phyloP scores from a whole-genome alignment of 768 basidiomycete genomes.

The Clathrus columnatus region DNA sequence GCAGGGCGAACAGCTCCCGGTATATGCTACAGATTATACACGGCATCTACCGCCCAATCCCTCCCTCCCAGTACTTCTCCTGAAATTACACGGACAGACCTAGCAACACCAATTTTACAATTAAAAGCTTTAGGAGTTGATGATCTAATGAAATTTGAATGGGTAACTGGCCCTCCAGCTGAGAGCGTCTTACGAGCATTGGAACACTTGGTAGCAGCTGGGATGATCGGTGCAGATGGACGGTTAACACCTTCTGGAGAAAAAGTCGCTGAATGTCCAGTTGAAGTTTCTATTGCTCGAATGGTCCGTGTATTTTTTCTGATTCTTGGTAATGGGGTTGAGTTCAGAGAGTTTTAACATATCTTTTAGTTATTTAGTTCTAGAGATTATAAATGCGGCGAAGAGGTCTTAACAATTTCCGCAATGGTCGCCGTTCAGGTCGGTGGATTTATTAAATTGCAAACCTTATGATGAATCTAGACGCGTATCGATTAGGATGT shows the following conservation, averaged over 20 bases:
- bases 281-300: constrained; percentile 88
- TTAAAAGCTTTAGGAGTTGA: constrained; percentile 93
- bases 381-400: constrained; percentile 79
- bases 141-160: constrained; percentile 93
- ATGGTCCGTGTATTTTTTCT: constrained; percentile 69
- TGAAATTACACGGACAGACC: constrained; percentile 85
- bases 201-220: constrained; percentile 70
- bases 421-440: constrained; percentile 94
- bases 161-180: constrained; percentile 82
- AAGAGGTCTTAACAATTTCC: constrained; percentile 92
- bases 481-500: constrained; percentile 49
- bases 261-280: constrained; percentile 87
- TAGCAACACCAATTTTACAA: constrained; percentile 87
- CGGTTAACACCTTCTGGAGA: constrained; percentile 69
- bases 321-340: not conserved
- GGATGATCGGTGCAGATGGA: constrained; percentile 79
- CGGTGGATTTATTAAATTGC: constrained; percentile 3
- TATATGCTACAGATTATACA: constrained; percentile 87
- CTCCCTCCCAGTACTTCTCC: constrained; percentile 71
- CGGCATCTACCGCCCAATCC: constrained; percentile 46
- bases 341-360: not conserved
- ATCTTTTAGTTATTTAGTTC: constrained; percentile 69
- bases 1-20: constrained; percentile 92
- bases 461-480: not conserved
- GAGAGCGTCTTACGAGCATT: constrained; percentile 79